A percentile compares a stretch with the other conserved stretches of the same genome.
These are phyloP conservation scores for Echinosophora koreensis DNA, from an alignment of 306 rosid species.

Conservation along the genomic window DNA sequence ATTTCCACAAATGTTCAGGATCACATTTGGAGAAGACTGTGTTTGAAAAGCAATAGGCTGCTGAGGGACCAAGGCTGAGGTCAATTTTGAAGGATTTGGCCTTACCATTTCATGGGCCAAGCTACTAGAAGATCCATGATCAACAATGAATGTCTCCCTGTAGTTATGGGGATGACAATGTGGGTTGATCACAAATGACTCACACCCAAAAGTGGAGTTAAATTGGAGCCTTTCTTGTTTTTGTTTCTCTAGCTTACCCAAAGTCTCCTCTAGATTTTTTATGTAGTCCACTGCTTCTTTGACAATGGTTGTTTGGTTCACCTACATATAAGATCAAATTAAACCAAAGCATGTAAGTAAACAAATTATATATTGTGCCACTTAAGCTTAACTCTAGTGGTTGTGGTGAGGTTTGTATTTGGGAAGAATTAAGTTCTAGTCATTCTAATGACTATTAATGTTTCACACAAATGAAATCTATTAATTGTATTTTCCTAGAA, in stretches of 20 bases:
- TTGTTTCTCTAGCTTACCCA: constrained; percentile 48
- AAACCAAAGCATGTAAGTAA: neutral
- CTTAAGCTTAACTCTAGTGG: neutral
- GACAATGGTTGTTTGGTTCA: constrained; percentile 25
- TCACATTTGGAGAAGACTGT: constrained; percentile 61
- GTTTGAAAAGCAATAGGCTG: constrained; percentile 54
- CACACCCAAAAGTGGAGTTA: no score
- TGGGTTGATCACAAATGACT: no score
- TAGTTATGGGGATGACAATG: no score
- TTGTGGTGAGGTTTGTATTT: neutral
- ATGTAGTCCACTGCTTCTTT: constrained; percentile 76
- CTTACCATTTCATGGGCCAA: no score
- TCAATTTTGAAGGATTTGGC: constrained; percentile 7
- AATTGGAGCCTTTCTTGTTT: no score
- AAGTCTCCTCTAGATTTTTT: constrained; percentile 49
- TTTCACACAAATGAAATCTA: neutral
- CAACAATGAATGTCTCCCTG: no score
- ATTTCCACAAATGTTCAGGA: constrained; percentile 57
- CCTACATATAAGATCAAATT: constrained; percentile 43
- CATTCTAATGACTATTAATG: neutral
- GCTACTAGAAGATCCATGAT: no score
- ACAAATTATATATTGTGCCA: neutral
- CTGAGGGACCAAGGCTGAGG: neutral
- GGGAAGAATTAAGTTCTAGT: neutral
- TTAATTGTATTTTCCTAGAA: neutral